Evolutionary conservation across 306 rosid genomes (phyloP).

Genomic region (Abrus precatorius): DNA sequence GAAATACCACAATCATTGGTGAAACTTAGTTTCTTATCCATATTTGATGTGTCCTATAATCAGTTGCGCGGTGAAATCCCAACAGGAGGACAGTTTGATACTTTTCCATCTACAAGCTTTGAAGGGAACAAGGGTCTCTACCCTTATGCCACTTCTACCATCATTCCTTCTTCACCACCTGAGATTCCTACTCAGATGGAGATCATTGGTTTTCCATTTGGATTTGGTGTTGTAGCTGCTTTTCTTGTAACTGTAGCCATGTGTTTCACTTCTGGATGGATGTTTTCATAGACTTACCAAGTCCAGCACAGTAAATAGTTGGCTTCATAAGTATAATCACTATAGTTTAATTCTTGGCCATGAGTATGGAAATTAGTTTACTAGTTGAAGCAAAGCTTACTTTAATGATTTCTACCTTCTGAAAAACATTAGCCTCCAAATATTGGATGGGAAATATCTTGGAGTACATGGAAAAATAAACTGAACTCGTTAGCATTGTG

Average conservation of each 20-base stretch:
- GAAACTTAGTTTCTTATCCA: constrained; percentile 42
- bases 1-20: constrained; percentile 41
- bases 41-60: constrained; percentile 49
- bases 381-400: no score
- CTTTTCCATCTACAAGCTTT: constrained; percentile 43
- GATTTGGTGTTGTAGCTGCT: constrained; percentile 35
- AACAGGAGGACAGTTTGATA: constrained; percentile 46
- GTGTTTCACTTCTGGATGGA: constrained; percentile 43
- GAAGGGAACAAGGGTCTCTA: constrained; percentile 48
- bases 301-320: no score
- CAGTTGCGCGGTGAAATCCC: constrained; percentile 46
- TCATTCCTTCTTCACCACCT: not conserved
- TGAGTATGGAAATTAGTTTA: no score
- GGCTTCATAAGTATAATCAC: no score
- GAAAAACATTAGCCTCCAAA: no score
- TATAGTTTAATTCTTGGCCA: no score
- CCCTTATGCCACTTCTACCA: not conserved
- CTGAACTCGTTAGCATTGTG: no score
- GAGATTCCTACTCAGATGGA: constrained; percentile 4
- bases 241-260: constrained; percentile 18
- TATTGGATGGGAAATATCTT: no score
- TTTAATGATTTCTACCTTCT: no score
- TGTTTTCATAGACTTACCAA: constrained; percentile 29
- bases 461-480: no score
- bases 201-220: constrained; percentile 37